These are phyloP conservation scores for Pontederia crassipes DNA, from an alignment of 176 grass and related monocot species.

Conservation along the genomic window DNA sequence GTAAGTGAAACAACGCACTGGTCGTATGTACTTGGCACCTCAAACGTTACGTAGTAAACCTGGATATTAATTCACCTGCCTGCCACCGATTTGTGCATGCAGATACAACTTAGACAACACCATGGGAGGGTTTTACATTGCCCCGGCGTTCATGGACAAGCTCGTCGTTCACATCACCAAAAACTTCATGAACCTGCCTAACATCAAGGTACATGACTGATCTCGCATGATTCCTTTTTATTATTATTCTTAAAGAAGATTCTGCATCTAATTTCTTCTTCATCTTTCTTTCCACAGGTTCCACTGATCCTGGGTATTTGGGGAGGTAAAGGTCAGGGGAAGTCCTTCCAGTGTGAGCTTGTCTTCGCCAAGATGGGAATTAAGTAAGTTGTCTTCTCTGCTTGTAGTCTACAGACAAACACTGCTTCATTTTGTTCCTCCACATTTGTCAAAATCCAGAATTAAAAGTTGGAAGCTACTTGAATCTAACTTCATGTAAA, in stretches of 20 bases:
- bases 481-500: no score
- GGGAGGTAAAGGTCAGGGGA: slow-evolving; percentile 26
- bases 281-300: neutral
- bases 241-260: neutral
- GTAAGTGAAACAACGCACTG: slow-evolving; percentile 1
- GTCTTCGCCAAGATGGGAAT: slow-evolving; percentile 20
- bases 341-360: slow-evolving; percentile 22
- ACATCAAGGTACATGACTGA: slow-evolving; percentile 8
- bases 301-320: slow-evolving; percentile 21
- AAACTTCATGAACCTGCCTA: slow-evolving; percentile 19
- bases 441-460: no score
- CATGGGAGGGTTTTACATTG: slow-evolving; percentile 16
- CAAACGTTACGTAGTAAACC: no score
- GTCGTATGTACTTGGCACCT: no score
- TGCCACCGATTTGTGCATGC: no score
- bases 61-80: no score
- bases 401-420: no score
- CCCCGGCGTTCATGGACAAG: slow-evolving; percentile 25
- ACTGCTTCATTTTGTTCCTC: no score
- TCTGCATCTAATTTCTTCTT: neutral
- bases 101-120: slow-evolving; percentile 15
- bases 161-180: slow-evolving; percentile 18
- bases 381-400: slow-evolving; percentile 3
- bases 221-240: neutral
- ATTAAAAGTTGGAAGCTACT: no score